A percentile compares a stretch with the other conserved stretches of the same genome.
phyloP scores from a whole-genome alignment of 495 filamentous ascomycete genomes.

The Hypoxylon fragiforme region DNA sequence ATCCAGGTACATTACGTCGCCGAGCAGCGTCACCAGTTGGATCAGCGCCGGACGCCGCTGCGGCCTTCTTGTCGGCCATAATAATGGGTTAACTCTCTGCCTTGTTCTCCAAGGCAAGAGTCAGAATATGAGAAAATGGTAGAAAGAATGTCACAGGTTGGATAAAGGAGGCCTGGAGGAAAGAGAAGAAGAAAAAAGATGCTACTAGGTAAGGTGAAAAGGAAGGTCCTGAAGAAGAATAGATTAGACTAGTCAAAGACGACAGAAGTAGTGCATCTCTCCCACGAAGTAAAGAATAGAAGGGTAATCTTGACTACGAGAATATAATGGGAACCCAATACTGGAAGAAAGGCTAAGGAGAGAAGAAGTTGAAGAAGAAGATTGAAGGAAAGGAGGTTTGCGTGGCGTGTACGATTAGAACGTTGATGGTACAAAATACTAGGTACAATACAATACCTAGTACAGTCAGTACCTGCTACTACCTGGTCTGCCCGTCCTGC shows the following conservation, averaged over 20 bases:
- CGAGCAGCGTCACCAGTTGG: conserved; percentile 65
- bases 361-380: conserved; percentile 3
- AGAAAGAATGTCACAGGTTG: conserved; percentile 31
- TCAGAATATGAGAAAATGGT: conserved; percentile 16
- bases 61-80: conserved; percentile 57
- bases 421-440: conserved; percentile 28
- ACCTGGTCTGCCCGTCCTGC: neutral
- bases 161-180: conserved; percentile 21
- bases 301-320: conserved; percentile 16
- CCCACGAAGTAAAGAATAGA: conserved; percentile 16
- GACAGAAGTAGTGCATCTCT: conserved; percentile 32
- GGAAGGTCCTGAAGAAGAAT: conserved; percentile 31
- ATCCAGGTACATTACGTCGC: conserved; percentile 70
- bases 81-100: conserved; percentile 15
- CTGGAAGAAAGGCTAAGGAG: conserved; percentile 21
- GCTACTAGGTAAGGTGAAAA: too few relatives aligned
- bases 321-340: conserved; percentile 17
- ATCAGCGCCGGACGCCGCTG: conserved; percentile 68
- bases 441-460: conserved; percentile 3
- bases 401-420: conserved; percentile 33
- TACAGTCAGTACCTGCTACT: neutral
- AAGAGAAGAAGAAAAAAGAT: conserved; percentile 1
- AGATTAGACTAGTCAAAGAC: conserved; percentile 34
- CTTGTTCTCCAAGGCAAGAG: conserved; percentile 14
- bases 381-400: conserved; percentile 17